Evolutionary conservation across 2,329 filamentous ascomycete species (phyloP).

Genomic region (Waltergamsia citrina): DNA sequence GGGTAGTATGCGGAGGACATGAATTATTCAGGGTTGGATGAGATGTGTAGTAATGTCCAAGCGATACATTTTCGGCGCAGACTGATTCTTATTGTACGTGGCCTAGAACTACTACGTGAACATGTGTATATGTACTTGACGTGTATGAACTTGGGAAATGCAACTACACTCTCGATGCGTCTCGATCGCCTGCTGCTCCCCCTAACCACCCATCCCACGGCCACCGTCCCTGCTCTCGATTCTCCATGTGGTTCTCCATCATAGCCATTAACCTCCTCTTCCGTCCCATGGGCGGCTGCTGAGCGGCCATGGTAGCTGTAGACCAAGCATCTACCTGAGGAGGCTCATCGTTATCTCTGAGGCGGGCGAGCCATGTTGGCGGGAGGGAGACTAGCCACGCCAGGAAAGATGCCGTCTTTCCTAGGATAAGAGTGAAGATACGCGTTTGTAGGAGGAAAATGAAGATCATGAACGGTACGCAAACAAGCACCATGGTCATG

Average conservation of each 20-base stretch:
- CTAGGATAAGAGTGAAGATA: slow-evolving; percentile 19
- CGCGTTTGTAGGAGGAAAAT: slow-evolving; percentile 35
- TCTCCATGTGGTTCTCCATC: background rate
- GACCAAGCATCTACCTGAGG: slow-evolving; percentile 2
- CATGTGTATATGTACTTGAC: too few relatives aligned
- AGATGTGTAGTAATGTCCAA: background rate
- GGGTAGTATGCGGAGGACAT: background rate
- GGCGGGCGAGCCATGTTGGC: background rate
- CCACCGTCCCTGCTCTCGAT: background rate
- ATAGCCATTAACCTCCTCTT: slow-evolving; percentile 9
- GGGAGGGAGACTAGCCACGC: background rate
- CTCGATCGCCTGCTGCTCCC: too few relatives aligned
- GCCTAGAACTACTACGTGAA: too few relatives aligned
- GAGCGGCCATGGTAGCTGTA: background rate
- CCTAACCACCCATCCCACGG: slow-evolving; percentile 1
- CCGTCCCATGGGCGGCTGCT: slow-evolving; percentile 6
- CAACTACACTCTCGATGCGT: too few relatives aligned
- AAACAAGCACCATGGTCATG: slow-evolving; percentile 56
- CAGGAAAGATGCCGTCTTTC: slow-evolving; percentile 7
- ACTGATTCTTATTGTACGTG: too few relatives aligned
- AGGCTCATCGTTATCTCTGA: background rate
- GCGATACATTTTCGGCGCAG: background rate
- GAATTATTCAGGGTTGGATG: background rate
- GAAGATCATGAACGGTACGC: slow-evolving; percentile 38
- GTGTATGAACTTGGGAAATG: too few relatives aligned